phyloP scores from a whole-genome alignment of 805 yeast genomes.

The Grigorovia jiainica region DNA sequence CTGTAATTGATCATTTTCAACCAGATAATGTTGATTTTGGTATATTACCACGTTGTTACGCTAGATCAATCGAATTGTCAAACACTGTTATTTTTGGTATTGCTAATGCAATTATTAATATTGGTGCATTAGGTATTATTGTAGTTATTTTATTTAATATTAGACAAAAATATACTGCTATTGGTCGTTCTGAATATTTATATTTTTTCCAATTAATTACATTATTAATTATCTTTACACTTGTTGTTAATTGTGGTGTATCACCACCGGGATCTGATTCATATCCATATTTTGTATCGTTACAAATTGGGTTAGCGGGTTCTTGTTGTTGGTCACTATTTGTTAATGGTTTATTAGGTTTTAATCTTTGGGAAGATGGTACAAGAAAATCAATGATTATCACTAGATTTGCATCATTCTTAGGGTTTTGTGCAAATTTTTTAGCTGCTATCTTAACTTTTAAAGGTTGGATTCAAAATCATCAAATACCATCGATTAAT shows the following conservation, averaged over 20 bases:
- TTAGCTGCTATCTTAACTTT: conserved; percentile 65
- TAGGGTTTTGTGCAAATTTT: conserved; percentile 58
- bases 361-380: conserved; percentile 94
- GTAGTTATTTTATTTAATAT: conserved; percentile 68
- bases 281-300: conserved; percentile 74
- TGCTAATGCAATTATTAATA: conserved; percentile 79
- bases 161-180: conserved; percentile 83
- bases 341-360: conserved; percentile 70
- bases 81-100: conserved; percentile 85
- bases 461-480: conserved; percentile 44
- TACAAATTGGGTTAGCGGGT: conserved; percentile 67
- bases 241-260: conserved; percentile 87
- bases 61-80: conserved; percentile 78
- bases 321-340: conserved; percentile 62
- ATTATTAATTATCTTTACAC: conserved; percentile 49
- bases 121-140: conserved; percentile 57
- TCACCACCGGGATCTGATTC: conserved; percentile 72
- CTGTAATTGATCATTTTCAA: conserved; percentile 13
- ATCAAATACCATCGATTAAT: conserved; percentile 38
- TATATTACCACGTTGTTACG: conserved; percentile 67
- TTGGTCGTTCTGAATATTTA: conserved; percentile 82
- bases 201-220: conserved; percentile 56
- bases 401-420: conserved; percentile 41
- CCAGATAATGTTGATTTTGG: conserved; percentile 40
- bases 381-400: conserved; percentile 53